Percentiles rank a stretch among this genome's conserved stretches.
phyloP scores from a whole-genome alignment of 805 yeast species.

The Pichia nanzhaoensis region DNA sequence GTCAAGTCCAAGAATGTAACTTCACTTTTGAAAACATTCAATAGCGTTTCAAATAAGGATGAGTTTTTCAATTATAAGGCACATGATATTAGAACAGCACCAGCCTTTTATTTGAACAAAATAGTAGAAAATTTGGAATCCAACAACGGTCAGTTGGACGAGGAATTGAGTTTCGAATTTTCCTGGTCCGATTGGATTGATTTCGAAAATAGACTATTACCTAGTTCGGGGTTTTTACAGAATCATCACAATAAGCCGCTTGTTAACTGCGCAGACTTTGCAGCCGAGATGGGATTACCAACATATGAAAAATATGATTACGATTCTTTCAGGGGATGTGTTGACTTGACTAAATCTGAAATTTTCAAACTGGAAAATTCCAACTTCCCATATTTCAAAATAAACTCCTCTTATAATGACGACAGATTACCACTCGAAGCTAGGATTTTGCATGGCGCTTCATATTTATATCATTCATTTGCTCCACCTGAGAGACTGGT shows the following conservation, averaged over 20 bases:
- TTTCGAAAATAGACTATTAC: constrained; percentile 20
- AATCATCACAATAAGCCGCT: constrained; percentile 4
- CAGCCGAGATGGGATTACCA: constrained; percentile 15
- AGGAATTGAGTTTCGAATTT: constrained; percentile 17
- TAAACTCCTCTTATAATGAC: constrained; percentile 20
- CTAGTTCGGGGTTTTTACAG: constrained; percentile 15
- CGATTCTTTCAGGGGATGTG: constrained; percentile 7
- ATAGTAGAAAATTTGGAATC: constrained; percentile 2
- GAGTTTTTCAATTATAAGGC: not conserved
- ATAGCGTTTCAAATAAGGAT: not conserved
- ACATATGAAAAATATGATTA: not conserved
- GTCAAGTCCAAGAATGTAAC: not conserved
- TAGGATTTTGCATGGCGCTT: constrained; percentile 30
- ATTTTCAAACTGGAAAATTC: constrained; percentile 11
- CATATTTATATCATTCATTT: constrained; percentile 26
- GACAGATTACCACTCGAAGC: constrained; percentile 23
- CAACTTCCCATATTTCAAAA: constrained; percentile 21
- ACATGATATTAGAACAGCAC: constrained; percentile 12
- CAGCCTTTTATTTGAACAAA: constrained; percentile 8
- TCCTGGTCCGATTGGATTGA: constrained; percentile 28
- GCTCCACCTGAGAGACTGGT: constrained; percentile 27
- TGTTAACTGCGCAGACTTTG: constrained; percentile 17
- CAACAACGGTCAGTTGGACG: not conserved
- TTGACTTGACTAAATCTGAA: constrained; percentile 12
- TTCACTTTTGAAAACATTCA: not conserved